Evolutionary conservation across 768 basidiomycete genomes (phyloP).

Genomic region (Termitomyces sp.): DNA sequence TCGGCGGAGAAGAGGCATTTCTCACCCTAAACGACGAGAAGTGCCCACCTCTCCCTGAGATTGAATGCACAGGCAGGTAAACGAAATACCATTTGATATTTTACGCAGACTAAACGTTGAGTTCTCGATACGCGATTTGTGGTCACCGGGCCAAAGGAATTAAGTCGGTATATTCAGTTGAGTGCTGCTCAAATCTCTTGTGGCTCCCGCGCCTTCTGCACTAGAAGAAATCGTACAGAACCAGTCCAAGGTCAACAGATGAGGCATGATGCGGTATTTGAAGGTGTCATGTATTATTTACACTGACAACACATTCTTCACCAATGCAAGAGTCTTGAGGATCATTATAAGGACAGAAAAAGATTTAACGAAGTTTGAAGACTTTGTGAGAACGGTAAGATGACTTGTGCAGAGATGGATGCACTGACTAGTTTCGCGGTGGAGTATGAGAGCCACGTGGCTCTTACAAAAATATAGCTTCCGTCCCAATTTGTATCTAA

Average conservation of each 20-base stretch:
- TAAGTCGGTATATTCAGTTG: background rate
- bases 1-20: background rate
- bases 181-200: background rate
- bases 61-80: background rate
- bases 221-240: background rate
- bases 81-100: no score
- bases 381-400: no score
- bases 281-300: background rate
- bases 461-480: conserved; percentile 21
- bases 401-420: background rate
- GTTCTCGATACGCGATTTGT: background rate
- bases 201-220: background rate
- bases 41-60: background rate
- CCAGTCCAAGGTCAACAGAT: background rate
- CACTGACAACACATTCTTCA: background rate
- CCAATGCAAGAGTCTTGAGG: background rate
- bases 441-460: conserved; percentile 15
- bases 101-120: background rate
- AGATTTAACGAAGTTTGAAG: no score
- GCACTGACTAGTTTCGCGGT: background rate
- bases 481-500: conserved; percentile 14
- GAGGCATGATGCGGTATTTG: background rate
- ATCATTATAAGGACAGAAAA: background rate
- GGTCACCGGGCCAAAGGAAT: no score
- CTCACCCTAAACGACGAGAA: background rate